Conservation (phyloP, 2,329 filamentous ascomycete genomes). For the Metarhizium rileyi region DNA sequence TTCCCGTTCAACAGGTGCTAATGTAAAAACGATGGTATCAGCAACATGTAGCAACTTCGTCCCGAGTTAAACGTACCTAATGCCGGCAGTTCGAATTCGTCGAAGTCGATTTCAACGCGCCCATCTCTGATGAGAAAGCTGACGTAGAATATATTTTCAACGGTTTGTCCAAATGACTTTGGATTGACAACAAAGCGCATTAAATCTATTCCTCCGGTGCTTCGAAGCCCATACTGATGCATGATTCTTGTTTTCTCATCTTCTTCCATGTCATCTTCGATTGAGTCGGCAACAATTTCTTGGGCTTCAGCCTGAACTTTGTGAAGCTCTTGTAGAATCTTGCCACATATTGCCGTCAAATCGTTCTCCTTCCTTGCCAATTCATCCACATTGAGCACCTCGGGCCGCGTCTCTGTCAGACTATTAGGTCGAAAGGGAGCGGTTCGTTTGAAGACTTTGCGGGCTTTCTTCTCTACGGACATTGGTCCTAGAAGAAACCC, state of each 20-base stretch:
- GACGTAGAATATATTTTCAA: conserved; percentile 95
- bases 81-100: conserved; percentile 66
- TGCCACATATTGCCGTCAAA: conserved; percentile 66
- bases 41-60: neutral
- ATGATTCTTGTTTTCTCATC: conserved; percentile 44
- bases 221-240: conserved; percentile 54
- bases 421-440: conserved; percentile 61
- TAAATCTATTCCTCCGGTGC: conserved; percentile 63
- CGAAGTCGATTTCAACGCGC: conserved; percentile 61
- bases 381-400: conserved; percentile 66
- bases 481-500: conserved; percentile 83
- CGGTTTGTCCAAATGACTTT: conserved; percentile 80
- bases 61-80: conserved; percentile 51
- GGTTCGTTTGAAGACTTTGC: conserved; percentile 60
- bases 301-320: conserved; percentile 37
- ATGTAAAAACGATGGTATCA: conserved; percentile 1
- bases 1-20: conserved; percentile 30
- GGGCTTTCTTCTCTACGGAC: conserved; percentile 75
- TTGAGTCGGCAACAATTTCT: conserved; percentile 30
- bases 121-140: conserved; percentile 91
- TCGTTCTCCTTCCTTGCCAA: conserved; percentile 71
- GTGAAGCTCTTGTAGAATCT: conserved; percentile 56
- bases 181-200: conserved; percentile 89
- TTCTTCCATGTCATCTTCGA: conserved; percentile 37
- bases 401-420: conserved; percentile 61